These are phyloP conservation scores for Avicennia marina DNA, from an alignment of 257 asterid genomes.

Conservation along the genomic window DNA sequence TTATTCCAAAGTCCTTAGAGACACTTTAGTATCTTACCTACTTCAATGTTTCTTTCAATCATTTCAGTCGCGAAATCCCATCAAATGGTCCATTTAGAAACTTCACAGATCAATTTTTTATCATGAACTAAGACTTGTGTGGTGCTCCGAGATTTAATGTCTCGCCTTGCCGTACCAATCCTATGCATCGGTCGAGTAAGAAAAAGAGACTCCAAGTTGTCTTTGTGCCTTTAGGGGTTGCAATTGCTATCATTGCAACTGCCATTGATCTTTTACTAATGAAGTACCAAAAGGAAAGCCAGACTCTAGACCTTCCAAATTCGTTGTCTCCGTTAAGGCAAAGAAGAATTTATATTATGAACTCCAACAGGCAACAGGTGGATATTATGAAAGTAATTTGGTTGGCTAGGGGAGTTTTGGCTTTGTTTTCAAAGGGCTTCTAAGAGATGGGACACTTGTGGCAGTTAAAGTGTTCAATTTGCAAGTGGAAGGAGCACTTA, in stretches of 20 bases:
- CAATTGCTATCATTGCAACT: background rate
- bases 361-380: constrained; percentile 19
- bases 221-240: background rate
- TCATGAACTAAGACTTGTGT: constrained; percentile 22
- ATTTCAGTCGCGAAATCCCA: constrained; percentile 25
- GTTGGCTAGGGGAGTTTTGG: constrained; percentile 20
- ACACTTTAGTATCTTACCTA: constrained; percentile 14
- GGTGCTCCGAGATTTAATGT: constrained; percentile 23
- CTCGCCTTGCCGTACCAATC: constrained; percentile 17
- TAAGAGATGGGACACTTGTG: background rate
- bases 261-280: background rate
- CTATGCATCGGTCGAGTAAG: background rate
- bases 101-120: constrained; percentile 18
- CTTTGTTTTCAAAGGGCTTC: constrained; percentile 15
- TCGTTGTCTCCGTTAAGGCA: background rate
- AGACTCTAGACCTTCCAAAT: background rate
- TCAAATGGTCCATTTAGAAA: constrained; percentile 22
- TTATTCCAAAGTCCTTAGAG: constrained; percentile 28
- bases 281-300: background rate
- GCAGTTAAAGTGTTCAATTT: constrained; percentile 24
- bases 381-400: constrained; percentile 17
- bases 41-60: constrained; percentile 29
- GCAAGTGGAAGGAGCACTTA: constrained; percentile 14
- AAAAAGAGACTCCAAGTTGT: background rate
- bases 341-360: constrained; percentile 14